Base-by-base conservation (phyloP, 2,329 filamentous ascomycete species). In the Epichloe sibirici region DNA sequence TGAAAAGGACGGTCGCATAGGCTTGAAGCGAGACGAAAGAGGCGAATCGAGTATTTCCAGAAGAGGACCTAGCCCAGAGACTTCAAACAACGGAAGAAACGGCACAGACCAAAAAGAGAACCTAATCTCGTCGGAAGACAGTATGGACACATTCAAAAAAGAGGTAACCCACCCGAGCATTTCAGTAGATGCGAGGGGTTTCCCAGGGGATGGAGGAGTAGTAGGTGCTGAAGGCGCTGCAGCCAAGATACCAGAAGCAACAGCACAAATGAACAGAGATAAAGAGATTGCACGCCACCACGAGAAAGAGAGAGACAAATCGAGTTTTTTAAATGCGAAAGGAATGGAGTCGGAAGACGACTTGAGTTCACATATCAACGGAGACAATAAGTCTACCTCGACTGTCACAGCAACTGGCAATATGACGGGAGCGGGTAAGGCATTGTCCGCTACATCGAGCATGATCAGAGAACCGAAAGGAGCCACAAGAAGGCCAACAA, bases 1-100 rank as follows among this genome's bases (percentile, higher is more conserved):
- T 45, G 85, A 89, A 63, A 81, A 81, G 56, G 77, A 81, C 67
- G 78, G 79, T 51, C 71, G 75, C 45, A 69, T 81, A 58, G 78
- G 78, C 45, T 66, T 82, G 34, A 72, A 70, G 60, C 61, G 68
- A 62, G 65, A 70, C 37, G 59, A 60, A 35, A 70, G 69, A 57
- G 62, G 63, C 57, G 67, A 70, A 56, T 66, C 67, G n/a, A 70
- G 64, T 53, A 54, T 65, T 35, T 71, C 69, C 9, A 62, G 65
- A 56, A 63, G 68, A 52, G 59, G 65, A 48, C 57, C 67, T 57
- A 71, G 68, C 58, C 64, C 62, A 57, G 67, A 56, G 58, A 72
- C 56, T 53, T 64, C 39, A 35, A 34, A 67, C 45, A 56, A 59
- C 48, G 59, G 62, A 53, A 63, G 62, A 21, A 57, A 60, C 39